A percentile compares a stretch with the other conserved stretches of the same genome.
Evolutionary conservation across 2,329 filamentous ascomycete species (phyloP).

Genomic region (Madurella fahalii): DNA sequence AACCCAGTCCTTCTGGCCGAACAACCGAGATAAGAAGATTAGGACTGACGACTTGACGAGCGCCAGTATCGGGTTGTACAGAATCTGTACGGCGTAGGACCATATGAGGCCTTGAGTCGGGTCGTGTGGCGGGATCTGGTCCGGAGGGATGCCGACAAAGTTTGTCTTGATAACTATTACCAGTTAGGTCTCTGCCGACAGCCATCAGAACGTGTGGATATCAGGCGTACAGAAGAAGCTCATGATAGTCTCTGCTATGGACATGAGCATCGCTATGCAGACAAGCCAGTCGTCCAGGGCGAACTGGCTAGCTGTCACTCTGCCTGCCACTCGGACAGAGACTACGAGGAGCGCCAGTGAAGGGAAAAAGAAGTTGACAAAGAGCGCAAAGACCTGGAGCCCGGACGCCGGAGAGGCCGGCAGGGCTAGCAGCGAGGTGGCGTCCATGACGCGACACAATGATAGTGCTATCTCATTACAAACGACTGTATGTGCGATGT

Average conservation of each 20-base stretch:
- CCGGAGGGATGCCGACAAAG: slow-evolving; percentile 27
- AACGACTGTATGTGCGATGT: slow-evolving; percentile 14
- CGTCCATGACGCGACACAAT: slow-evolving; percentile 22
- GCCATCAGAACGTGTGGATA: not conserved
- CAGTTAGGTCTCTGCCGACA: slow-evolving; percentile 3
- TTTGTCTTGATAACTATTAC: slow-evolving; percentile 31
- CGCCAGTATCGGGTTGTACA: slow-evolving; percentile 35
- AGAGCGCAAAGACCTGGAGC: slow-evolving; percentile 30
- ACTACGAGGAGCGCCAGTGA: slow-evolving; percentile 28
- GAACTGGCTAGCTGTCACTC: slow-evolving; percentile 25
- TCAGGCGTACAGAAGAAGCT: slow-evolving; percentile 30
- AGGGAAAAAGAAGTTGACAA: slow-evolving; percentile 31
- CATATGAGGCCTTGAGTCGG: slow-evolving; percentile 28
- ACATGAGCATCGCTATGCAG: slow-evolving; percentile 31
- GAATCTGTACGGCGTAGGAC: slow-evolving; percentile 32
- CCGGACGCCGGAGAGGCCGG: slow-evolving; percentile 18
- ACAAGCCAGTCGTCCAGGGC: slow-evolving; percentile 32
- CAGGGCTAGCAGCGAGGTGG: slow-evolving; percentile 16
- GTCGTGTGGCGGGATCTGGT: slow-evolving; percentile 25
- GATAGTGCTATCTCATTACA: slow-evolving; percentile 24
- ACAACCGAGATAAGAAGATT: slow-evolving; percentile 32
- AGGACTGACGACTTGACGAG: slow-evolving; percentile 35
- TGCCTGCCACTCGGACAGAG: slow-evolving; percentile 25
- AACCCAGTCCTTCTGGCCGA: slow-evolving; percentile 29
- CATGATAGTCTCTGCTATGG: slow-evolving; percentile 27